Evolutionary conservation across 31 red algal genomes (phyloP).

Genomic region (Bonnemaisonia californica): DNA sequence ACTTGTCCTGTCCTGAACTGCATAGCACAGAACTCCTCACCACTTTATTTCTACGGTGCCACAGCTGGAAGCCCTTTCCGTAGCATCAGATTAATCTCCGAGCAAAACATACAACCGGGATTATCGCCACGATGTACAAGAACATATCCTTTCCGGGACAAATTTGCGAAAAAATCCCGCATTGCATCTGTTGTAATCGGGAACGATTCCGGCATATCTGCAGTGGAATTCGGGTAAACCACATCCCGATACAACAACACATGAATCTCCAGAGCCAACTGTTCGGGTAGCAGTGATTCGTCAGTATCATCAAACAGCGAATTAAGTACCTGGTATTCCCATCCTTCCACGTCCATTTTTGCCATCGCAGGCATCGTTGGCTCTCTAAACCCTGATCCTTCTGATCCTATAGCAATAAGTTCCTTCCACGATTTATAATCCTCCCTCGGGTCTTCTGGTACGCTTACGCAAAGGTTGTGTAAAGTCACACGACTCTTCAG

Average conservation of each 20-base stretch:
- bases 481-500: conserved; percentile 8
- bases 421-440: neutral
- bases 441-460: neutral
- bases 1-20: too few species aligned
- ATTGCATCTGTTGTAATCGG: neutral
- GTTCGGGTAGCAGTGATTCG: conserved; percentile 6
- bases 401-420: neutral
- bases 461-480: conserved; percentile 23
- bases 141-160: neutral
- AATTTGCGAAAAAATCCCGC: neutral
- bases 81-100: neutral
- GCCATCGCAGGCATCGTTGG: conserved; percentile 1
- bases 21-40: too few species aligned
- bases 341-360: conserved; percentile 42
- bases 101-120: conserved; percentile 9
- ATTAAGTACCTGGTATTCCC: neutral
- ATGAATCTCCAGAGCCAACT: conserved; percentile 44
- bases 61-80: too few species aligned
- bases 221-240: neutral
- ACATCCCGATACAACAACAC: neutral
- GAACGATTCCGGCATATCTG: conserved; percentile 4
- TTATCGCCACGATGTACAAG: conserved; percentile 25
- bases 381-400: neutral
- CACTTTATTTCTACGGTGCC: too few species aligned
- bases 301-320: neutral